Percentiles rank a stretch among this genome's conserved stretches.
These are phyloP conservation scores for Macrocybe gigantea DNA, from an alignment of 768 basidiomycete genomes.

Conservation along the genomic window DNA sequence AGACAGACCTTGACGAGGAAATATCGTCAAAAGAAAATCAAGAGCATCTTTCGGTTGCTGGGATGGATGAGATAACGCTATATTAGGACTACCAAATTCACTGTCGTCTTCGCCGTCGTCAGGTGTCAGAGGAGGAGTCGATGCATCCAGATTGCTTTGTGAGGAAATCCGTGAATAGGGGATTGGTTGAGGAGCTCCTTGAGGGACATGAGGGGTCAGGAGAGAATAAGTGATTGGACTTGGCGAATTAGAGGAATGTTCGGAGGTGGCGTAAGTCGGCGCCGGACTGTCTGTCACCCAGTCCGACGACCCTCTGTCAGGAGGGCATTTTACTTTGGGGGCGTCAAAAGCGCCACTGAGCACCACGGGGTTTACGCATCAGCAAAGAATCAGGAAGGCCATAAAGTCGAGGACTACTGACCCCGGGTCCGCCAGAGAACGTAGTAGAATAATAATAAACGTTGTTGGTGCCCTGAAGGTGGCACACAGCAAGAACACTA, in stretches of 20 bases:
- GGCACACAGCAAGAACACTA: conserved; percentile 82
- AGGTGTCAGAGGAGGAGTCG: conserved; percentile 78
- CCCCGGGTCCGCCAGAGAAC: conserved; percentile 92
- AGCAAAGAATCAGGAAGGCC: not conserved
- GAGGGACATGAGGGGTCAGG: conserved; percentile 1
- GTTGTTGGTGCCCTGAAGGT: conserved; percentile 71
- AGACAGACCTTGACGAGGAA: conserved; percentile 64
- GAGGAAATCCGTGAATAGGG: conserved; percentile 15
- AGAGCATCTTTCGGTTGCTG: conserved; percentile 59
- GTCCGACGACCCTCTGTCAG: conserved; percentile 89
- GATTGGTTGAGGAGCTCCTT: not conserved
- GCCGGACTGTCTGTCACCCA: conserved; percentile 93
- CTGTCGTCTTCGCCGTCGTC: conserved; percentile 45
- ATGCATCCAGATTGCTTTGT: conserved; percentile 34
- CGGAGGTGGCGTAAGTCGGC: conserved; percentile 45
- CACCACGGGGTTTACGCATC: no score
- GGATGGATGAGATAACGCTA: conserved; percentile 23
- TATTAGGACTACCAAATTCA: conserved; percentile 33
- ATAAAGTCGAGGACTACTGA: conserved; percentile 23
- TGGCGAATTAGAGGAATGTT: conserved; percentile 32
- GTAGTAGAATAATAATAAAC: conserved; percentile 92
- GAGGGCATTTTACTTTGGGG: conserved; percentile 91
- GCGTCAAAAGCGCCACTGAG: conserved; percentile 93
- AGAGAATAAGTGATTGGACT: conserved; percentile 12
- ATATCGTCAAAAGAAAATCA: conserved; percentile 73